These are phyloP conservation scores for Colletotrichum aenigma DNA, from an alignment of 2,329 filamentous ascomycete genomes.

Conservation along the genomic window DNA sequence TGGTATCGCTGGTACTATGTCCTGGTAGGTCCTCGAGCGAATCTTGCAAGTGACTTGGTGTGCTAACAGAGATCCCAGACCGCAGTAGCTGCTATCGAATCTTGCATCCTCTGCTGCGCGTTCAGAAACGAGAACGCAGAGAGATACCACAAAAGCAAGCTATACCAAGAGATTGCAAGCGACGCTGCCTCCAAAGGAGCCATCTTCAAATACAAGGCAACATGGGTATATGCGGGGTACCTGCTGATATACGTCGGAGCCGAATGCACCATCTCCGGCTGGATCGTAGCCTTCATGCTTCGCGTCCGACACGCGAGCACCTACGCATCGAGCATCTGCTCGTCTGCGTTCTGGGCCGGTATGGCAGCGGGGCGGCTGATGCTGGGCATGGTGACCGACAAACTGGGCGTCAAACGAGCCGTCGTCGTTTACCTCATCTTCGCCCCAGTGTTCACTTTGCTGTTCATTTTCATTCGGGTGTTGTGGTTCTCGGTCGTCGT, in stretches of 20 bases:
- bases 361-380: constrained; percentile 43
- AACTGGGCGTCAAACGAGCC: constrained; percentile 26
- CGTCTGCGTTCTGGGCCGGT: constrained; percentile 47
- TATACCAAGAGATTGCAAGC: constrained; percentile 32
- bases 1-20: constrained; percentile 83
- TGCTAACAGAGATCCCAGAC: not conserved
- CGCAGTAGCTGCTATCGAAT: constrained; percentile 58
- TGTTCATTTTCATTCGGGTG: constrained; percentile 1
- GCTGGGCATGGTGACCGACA: constrained; percentile 35
- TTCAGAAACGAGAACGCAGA: constrained; percentile 69
- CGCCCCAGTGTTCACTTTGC: not conserved
- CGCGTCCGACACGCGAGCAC: constrained; percentile 39
- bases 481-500: not conserved
- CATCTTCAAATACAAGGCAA: constrained; percentile 36
- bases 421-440: not conserved
- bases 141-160: constrained; percentile 51
- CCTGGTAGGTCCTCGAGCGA: constrained; percentile 53
- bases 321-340: constrained; percentile 41
- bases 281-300: constrained; percentile 50
- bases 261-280: constrained; percentile 48
- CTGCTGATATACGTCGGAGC: constrained; percentile 49
- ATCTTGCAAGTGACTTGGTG: accelerated
- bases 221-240: constrained; percentile 45
- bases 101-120: constrained; percentile 51
- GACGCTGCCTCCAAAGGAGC: not conserved